A percentile compares a stretch with the other conserved stretches of the same genome.
phyloP scores from a whole-genome alignment of 2,329 filamentous ascomycete species.

The Ophiostoma populinum region DNA sequence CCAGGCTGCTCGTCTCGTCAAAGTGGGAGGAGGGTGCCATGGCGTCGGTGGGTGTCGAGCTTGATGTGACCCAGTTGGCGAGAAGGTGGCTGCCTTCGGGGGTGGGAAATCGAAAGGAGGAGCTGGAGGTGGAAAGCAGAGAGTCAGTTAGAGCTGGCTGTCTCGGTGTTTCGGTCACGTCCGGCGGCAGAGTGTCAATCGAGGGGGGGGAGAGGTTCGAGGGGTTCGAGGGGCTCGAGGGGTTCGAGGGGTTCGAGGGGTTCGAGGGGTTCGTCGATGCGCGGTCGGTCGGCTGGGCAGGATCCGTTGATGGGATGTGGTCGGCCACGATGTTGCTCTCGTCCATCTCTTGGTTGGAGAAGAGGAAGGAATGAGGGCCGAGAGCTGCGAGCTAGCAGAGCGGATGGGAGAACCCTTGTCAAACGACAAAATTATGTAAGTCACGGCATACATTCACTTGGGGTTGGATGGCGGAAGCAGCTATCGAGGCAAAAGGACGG shows the following conservation, averaged over 20 bases:
- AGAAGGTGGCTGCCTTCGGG: conserved; percentile 37
- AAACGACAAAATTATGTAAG: conserved; percentile 2
- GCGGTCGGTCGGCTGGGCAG: not conserved
- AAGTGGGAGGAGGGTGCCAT: conserved; percentile 27
- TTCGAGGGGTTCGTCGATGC: too few species aligned
- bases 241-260: too few species aligned
- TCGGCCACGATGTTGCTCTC: conserved; percentile 9
- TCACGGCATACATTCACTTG: conserved; percentile 11
- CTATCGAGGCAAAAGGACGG: too few species aligned
- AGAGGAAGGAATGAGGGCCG: not conserved
- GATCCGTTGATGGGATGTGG: conserved; percentile 1
- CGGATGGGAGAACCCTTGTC: conserved; percentile 6
- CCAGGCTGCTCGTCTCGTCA: conserved; percentile 30
- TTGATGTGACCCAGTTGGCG: conserved; percentile 41
- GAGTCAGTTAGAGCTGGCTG: conserved; percentile 1
- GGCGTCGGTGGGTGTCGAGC: conserved; percentile 26
- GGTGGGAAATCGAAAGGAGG: conserved; percentile 36
- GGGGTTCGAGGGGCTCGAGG: too few species aligned
- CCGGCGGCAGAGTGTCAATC: too few species aligned
- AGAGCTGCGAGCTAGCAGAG: not conserved
- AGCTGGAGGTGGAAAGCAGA: not conserved
- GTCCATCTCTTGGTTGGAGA: conserved; percentile 10
- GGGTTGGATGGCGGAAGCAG: too few species aligned
- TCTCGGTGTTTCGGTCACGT: too few species aligned
- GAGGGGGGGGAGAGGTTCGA: too few species aligned